A percentile compares a stretch with the other conserved stretches of the same genome.
These are phyloP conservation scores for Herpetospermum pedunculosum DNA, from an alignment of 306 rosid species.

Conservation along the genomic window DNA sequence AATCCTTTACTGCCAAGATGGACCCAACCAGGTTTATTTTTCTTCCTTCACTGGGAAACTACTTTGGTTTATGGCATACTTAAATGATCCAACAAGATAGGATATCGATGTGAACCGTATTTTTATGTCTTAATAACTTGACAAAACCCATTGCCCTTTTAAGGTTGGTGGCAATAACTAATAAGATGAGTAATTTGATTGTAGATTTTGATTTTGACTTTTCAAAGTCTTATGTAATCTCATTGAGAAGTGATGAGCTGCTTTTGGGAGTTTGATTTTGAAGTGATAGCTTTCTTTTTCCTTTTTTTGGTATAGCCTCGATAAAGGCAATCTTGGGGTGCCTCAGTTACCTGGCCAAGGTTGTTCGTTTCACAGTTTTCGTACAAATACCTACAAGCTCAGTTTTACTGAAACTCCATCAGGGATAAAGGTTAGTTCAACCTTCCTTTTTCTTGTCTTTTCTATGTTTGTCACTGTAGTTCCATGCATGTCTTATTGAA, in stretches of 20 bases:
- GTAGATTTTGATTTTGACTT: background rate
- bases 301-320: conserved; percentile 40
- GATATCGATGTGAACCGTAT: background rate
- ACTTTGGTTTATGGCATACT: background rate
- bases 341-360: conserved; percentile 98
- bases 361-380: conserved; percentile 94
- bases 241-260: background rate
- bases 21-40: conserved; percentile 44
- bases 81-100: background rate
- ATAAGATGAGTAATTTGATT: background rate
- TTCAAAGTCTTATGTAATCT: background rate
- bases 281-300: background rate
- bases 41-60: background rate
- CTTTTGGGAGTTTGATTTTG: conserved; percentile 4
- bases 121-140: background rate
- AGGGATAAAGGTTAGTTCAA: conserved; percentile 59
- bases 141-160: background rate
- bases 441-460: background rate
- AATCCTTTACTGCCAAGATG: conserved; percentile 90
- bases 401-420: conserved; percentile 93
- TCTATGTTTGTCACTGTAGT: background rate
- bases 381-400: conserved; percentile 85
- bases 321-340: conserved; percentile 86
- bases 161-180: background rate
- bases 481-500: background rate